Base-by-base conservation (phyloP, 805 yeast species). In the Saccharomycopsis sp. region DNA sequence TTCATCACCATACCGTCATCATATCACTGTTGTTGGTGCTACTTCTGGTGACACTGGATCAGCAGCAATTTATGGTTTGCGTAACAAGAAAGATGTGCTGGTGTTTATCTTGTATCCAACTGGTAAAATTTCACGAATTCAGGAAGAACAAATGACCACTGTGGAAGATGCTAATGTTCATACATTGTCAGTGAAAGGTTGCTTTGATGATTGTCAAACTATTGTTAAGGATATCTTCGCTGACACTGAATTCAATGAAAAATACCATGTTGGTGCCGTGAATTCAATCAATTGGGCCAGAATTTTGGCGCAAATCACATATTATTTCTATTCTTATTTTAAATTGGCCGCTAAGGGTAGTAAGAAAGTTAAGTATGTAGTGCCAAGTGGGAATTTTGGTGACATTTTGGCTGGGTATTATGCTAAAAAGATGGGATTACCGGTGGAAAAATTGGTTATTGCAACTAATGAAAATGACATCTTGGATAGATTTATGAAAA, bases 241-340 rank as follows among this genome's bases (percentile, higher is more conserved):
- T 50, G 98, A 93, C 63, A 67, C 62, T 43, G 87, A 82, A 52
- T 93, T 93, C 72, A 93, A 93, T 66, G 75, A 73, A 53, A 82
- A 79, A 62, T 85, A 89, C 68, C 96, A 89, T 59, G 83, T 93
- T 47, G 98, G 97, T 56, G 98, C 98, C 14, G 95, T 93, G 51
- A 93, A 93, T 69, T 89, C 97, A 39, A 93, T 93, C 64, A 93
- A 93, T 73, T 93, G 98, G 98, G 97, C 98, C 6, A 81, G 98
- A 68, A 93, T 93, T 55, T 74, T 93, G 56, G 97, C 98, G 34
- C 98, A 93, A 70, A 90, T 88, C 62, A 89, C 98, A 19, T 93
- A 93, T 68, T 93, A 93, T 70, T 93, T 89, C 73, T 79, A 85
- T 64, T 78, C 97, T 4, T 93, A 80, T 71, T 89, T 93, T 76